Conservation (phyloP, 495 filamentous ascomycete species). For the Annulohypoxylon stygium region DNA sequence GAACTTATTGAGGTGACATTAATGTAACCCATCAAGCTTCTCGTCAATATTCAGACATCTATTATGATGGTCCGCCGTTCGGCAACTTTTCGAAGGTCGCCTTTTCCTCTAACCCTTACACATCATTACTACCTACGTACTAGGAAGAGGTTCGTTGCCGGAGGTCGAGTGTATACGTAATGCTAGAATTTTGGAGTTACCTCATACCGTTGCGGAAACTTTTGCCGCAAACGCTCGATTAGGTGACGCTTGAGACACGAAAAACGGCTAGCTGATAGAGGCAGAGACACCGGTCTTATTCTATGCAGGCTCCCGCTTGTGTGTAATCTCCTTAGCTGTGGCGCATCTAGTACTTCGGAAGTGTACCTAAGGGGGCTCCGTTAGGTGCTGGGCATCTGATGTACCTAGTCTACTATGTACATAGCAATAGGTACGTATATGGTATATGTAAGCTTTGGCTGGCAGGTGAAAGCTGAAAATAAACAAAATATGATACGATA, state of each 20-base stretch:
- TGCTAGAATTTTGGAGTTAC: background rate
- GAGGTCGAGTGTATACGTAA: background rate
- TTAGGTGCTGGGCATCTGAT: background rate
- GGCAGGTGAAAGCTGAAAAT: constrained; percentile 16
- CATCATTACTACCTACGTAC: constrained; percentile 14
- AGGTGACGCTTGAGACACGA: background rate
- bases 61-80: background rate
- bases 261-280: constrained; percentile 6
- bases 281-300: constrained; percentile 18
- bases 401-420: no score
- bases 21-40: constrained; percentile 25
- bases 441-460: background rate
- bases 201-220: background rate
- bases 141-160: background rate
- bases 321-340: constrained; percentile 20
- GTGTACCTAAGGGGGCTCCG: no score
- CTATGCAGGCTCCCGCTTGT: background rate
- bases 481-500: background rate
- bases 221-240: background rate
- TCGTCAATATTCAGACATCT: background rate
- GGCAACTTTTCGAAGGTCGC: constrained; percentile 15
- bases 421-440: background rate
- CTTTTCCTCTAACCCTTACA: background rate
- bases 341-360: background rate
- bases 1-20: constrained; percentile 18